phyloP scores from a whole-genome alignment of 306 rosid genomes.

The Inga oerstediana region DNA sequence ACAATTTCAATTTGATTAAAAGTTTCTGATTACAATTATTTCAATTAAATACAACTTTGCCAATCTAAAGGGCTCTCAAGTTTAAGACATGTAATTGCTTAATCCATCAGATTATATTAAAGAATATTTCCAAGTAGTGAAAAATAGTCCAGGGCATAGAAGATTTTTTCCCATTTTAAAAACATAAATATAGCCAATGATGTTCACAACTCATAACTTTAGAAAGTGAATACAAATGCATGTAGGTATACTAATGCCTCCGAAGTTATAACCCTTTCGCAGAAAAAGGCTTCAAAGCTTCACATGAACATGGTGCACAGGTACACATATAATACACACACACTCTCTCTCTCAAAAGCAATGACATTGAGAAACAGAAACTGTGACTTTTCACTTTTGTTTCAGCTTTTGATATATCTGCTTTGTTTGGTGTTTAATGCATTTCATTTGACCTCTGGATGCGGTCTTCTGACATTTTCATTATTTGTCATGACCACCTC shows the following conservation, averaged over 20 bases:
- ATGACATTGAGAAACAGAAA: too few species aligned
- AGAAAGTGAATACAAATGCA: not conserved
- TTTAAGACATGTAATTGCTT: not conserved
- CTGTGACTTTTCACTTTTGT: too few species aligned
- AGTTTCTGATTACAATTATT: slow-evolving; percentile 1
- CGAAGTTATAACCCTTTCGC: not conserved
- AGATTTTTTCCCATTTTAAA: not conserved
- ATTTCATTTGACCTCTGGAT: too few species aligned
- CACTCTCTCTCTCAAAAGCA: too few species aligned
- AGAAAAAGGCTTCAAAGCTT: not conserved
- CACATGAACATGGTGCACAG: not conserved
- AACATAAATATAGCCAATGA: too few species aligned
- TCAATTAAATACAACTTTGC: not conserved
- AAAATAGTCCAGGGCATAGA: not conserved
- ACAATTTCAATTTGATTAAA: slow-evolving; percentile 9
- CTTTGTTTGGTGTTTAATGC: too few species aligned
- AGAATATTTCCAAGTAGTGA: not conserved
- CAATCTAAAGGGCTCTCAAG: not conserved
- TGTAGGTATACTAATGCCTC: not conserved
- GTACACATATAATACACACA: not conserved
- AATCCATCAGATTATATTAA: not conserved
- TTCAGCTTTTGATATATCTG: too few species aligned
- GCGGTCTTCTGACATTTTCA: too few species aligned
- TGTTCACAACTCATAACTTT: not conserved
- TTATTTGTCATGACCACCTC: too few species aligned